phyloP scores from a whole-genome alignment of 2,329 filamentous ascomycete species.

The Gaeumannomyces sp. region DNA sequence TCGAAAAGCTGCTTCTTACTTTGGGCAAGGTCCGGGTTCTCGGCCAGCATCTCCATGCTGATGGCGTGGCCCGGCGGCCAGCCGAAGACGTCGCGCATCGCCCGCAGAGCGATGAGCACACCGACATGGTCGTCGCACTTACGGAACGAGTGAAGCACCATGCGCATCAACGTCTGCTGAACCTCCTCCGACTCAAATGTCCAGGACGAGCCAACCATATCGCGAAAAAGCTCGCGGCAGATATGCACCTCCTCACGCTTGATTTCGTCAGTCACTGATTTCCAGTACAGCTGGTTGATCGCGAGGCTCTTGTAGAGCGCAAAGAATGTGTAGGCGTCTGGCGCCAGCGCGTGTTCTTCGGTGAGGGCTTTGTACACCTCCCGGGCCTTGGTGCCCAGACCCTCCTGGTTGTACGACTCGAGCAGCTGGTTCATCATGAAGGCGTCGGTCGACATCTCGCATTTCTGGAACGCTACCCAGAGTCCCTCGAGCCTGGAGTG shows the following conservation, averaged over 20 bases:
- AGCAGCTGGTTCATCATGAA: slow-evolving; percentile 78
- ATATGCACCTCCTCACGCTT: slow-evolving; percentile 13
- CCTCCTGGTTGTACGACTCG: slow-evolving; percentile 56
- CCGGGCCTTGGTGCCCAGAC: slow-evolving; percentile 47
- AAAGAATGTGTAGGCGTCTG: slow-evolving; percentile 64
- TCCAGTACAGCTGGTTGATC: slow-evolving; percentile 39
- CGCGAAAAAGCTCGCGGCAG: slow-evolving; percentile 22
- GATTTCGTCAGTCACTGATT: slow-evolving; percentile 11
- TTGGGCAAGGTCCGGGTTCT: slow-evolving; percentile 17
- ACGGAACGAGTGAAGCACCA: slow-evolving; percentile 32
- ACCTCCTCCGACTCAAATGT: slow-evolving; percentile 20
- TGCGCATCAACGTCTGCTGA: slow-evolving; percentile 23
- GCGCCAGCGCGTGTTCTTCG: slow-evolving; percentile 38
- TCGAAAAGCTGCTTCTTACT: slow-evolving; percentile 21
- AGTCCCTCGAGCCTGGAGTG: slow-evolving; percentile 53
- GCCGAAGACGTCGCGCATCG: slow-evolving; percentile 23
- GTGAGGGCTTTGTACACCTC: slow-evolving; percentile 51
- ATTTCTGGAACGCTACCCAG: slow-evolving; percentile 54
- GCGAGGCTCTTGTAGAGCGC: slow-evolving; percentile 57
- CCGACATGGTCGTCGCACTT: slow-evolving; percentile 41
- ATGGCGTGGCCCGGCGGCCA: slow-evolving; percentile 25
- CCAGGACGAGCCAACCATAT: slow-evolving; percentile 21
- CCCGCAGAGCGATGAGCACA: slow-evolving; percentile 35
- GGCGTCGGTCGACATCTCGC: slow-evolving; percentile 61
- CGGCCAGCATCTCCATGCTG: slow-evolving; percentile 27